A percentile compares a stretch with the other conserved stretches of the same genome.
These are phyloP conservation scores for Stramenopiles sp. DNA, from an alignment of 352 stramenopile species.

Conservation along the genomic window DNA sequence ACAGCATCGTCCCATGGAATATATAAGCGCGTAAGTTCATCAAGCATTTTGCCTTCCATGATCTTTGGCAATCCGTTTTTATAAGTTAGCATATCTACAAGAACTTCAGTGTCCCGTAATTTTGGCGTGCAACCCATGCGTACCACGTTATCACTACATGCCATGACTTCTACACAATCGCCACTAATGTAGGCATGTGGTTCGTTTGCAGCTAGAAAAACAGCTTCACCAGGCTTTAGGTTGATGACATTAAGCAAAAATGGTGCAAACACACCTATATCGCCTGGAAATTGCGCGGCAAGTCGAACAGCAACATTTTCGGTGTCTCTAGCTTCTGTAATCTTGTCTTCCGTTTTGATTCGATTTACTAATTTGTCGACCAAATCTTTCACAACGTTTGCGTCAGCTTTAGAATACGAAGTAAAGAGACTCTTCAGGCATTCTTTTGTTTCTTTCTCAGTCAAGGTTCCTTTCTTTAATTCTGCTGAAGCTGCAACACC, in stretches of 20 bases:
- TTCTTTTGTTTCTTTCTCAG: constrained; percentile 26
- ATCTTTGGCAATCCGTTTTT: constrained; percentile 18
- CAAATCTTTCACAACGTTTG: constrained; percentile 40
- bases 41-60: constrained; percentile 20
- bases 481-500: constrained; percentile 14
- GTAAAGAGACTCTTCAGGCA: constrained; percentile 45
- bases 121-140: constrained; percentile 93
- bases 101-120: constrained; percentile 90
- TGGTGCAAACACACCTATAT: constrained; percentile 89
- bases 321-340: constrained; percentile 32
- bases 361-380: constrained; percentile 49
- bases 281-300: constrained; percentile 74
- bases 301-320: constrained; percentile 62
- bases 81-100: constrained; percentile 94
- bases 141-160: constrained; percentile 96
- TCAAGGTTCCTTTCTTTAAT: constrained; percentile 21
- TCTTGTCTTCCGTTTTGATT: constrained; percentile 28
- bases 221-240: constrained; percentile 76
- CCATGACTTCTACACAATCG: constrained; percentile 89
- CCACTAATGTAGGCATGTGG: constrained; percentile 96
- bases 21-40: neutral
- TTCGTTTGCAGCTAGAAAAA: constrained; percentile 95
- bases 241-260: constrained; percentile 94
- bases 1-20: neutral
- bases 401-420: constrained; percentile 48